Conservation (phyloP, 1,284 basidiomycete genomes). For the Trichosporon ovoides region DNA sequence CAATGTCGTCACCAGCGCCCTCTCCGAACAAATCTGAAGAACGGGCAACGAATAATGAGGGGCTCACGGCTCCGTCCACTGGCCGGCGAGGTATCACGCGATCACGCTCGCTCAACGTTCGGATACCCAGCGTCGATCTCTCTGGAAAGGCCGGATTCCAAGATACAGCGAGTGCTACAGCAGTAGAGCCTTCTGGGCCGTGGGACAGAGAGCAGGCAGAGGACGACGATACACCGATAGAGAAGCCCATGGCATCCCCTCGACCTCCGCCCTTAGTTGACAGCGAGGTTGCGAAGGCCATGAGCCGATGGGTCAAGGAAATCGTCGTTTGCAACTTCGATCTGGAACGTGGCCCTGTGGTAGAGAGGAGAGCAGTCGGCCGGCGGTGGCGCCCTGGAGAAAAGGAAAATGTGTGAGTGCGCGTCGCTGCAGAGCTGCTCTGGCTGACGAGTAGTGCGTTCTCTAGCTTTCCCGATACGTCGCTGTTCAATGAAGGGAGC, state of each 20-base stretch:
- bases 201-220: background rate
- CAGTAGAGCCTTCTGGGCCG: background rate
- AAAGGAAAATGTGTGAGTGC: slow-evolving; percentile 77
- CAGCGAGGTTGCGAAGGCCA: slow-evolving; percentile 52
- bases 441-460: slow-evolving; percentile 63
- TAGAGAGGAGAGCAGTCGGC: slow-evolving; percentile 65
- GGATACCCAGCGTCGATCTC: slow-evolving; percentile 13
- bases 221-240: background rate
- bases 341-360: slow-evolving; percentile 75
- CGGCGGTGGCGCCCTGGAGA: slow-evolving; percentile 58
- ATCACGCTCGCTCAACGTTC: slow-evolving; percentile 16
- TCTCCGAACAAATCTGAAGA: background rate
- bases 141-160: background rate
- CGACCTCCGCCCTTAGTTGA: slow-evolving; percentile 50
- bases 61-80: background rate
- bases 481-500: slow-evolving; percentile 60
- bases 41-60: background rate
- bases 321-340: slow-evolving; percentile 83
- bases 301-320: slow-evolving; percentile 72
- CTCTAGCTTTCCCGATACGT: slow-evolving; percentile 87
- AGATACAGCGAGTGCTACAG: slow-evolving; percentile 1
- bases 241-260: slow-evolving; percentile 5
- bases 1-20: background rate
- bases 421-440: background rate
- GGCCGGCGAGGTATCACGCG: slow-evolving; percentile 4